Evolutionary conservation across 306 rosid genomes (phyloP).

Genomic region (Spatholobus suberectus): DNA sequence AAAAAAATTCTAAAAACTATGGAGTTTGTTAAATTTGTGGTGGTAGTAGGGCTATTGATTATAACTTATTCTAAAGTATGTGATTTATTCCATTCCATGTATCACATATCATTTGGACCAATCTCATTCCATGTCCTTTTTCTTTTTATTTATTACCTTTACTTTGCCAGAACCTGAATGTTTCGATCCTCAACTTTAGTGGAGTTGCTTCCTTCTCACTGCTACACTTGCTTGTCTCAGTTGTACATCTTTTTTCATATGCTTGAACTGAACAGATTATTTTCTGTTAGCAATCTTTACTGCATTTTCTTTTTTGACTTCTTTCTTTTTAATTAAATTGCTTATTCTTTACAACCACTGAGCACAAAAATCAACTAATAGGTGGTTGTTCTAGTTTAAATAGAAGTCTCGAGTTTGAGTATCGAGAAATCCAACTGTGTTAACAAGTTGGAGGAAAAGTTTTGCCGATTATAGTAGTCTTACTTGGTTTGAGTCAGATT

Average conservation of each 20-base stretch:
- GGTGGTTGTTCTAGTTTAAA: neutral
- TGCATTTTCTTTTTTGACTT: neutral
- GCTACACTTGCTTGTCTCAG: neutral
- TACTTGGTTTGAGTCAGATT: no score
- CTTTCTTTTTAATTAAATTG: neutral
- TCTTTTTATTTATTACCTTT: neutral
- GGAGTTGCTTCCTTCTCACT: neutral
- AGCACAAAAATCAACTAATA: neutral
- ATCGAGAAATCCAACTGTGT: no score
- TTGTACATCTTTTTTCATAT: neutral
- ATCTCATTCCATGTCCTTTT: neutral
- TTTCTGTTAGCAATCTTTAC: neutral
- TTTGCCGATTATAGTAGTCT: no score
- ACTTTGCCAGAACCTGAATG: neutral
- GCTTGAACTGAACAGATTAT: neutral
- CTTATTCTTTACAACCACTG: neutral
- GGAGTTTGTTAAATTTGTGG: neutral
- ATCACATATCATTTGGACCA: neutral
- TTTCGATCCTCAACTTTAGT: slow-evolving; percentile 8
- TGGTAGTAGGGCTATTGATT: neutral
- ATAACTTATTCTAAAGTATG: neutral
- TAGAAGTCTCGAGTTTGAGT: neutral
- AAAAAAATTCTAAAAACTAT: neutral
- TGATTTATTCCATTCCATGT: neutral
- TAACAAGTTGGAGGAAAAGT: neutral